Evolutionary conservation across 495 filamentous ascomycete genomes (phyloP), one percentile per base, ranked within the genome.

Genomic region (Chaetomidium leptoderma): DNA sequence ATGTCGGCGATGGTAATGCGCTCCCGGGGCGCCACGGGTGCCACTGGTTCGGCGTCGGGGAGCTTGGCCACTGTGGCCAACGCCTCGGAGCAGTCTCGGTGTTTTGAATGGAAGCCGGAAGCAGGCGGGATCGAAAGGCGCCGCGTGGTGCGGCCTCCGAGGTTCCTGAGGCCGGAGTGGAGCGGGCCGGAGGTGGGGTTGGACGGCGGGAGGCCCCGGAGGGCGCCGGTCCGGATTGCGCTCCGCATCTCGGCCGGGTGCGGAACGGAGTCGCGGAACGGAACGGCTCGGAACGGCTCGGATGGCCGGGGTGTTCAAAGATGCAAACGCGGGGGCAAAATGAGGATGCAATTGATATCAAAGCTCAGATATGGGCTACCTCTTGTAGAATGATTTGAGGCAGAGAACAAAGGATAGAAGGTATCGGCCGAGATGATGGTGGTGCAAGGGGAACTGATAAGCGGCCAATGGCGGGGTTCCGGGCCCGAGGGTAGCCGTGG

Each of bases 1-100:
- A 97, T 83, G 17, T 82, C 84, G 59, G 86, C 79, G 68, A 90
- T 74, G 33, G 87, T 89, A 64, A 96, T 74, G 36, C 86, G 83
- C 55, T 83, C 43, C 16, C 42, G 35, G 5, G 45, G 54, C 13
- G 27, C 30, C 33, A 35, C 37, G 13, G 60, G 49, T 0, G 46
- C 45, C n/a, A 61, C 33, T 13, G 45, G 51, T 19, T 66, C 44
- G 39, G 59, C 59, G 1, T 61, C 62, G 16, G 63, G 59, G 8
- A 67, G 51, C 36, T 64, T 64, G 33, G 61, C 61, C 2, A 39
- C 57, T 5, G 66, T 17, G 16, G 24, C 66, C 17, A 63, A 32
- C 0, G 56, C 62, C 17, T 63, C 68, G 19, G 58, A 61, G 46
- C 23, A 30, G 24, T 63, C 55, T 19, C 29, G 47, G 33, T 52